These are phyloP conservation scores for Colletotrichum echinochloae DNA, from an alignment of 2,329 filamentous ascomycete species.

Conservation along the genomic window DNA sequence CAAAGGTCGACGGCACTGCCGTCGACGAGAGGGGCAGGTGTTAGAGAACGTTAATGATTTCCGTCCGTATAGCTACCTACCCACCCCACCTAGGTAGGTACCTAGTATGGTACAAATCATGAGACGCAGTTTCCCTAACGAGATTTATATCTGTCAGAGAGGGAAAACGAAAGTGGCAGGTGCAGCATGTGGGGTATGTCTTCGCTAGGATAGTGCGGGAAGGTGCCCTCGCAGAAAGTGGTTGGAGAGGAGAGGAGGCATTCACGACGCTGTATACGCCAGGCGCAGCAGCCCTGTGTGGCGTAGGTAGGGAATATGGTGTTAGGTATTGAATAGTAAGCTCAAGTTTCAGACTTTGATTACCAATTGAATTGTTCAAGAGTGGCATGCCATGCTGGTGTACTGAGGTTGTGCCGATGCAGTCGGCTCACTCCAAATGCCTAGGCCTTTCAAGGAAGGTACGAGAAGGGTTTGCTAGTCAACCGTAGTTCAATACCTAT, in stretches of 20 bases:
- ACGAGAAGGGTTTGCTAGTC: not conserved
- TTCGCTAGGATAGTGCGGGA: not conserved
- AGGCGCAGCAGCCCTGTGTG: not conserved
- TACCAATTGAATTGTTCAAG: not conserved
- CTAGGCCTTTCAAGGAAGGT: too few species aligned
- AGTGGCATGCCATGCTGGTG: too few species aligned
- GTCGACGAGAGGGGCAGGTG: not conserved
- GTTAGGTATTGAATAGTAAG: not conserved
- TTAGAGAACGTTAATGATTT: too few species aligned
- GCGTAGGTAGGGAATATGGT: not conserved
- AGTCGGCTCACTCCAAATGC: not conserved
- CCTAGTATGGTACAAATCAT: not conserved
- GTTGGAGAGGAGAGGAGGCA: not conserved
- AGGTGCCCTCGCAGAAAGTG: not conserved
- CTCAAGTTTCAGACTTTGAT: not conserved
- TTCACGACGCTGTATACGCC: not conserved
- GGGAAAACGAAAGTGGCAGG: not conserved
- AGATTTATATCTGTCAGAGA: not conserved
- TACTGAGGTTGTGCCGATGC: not conserved
- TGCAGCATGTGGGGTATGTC: not conserved
- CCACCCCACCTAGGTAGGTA: not conserved
- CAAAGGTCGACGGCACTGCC: not conserved
- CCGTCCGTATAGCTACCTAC: not conserved
- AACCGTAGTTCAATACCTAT: not conserved
- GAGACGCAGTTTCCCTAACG: not conserved